A percentile compares a stretch with the other conserved stretches of the same genome.
Evolutionary conservation across 805 yeast species (phyloP).

Genomic region (Starmerella roubikii): DNA sequence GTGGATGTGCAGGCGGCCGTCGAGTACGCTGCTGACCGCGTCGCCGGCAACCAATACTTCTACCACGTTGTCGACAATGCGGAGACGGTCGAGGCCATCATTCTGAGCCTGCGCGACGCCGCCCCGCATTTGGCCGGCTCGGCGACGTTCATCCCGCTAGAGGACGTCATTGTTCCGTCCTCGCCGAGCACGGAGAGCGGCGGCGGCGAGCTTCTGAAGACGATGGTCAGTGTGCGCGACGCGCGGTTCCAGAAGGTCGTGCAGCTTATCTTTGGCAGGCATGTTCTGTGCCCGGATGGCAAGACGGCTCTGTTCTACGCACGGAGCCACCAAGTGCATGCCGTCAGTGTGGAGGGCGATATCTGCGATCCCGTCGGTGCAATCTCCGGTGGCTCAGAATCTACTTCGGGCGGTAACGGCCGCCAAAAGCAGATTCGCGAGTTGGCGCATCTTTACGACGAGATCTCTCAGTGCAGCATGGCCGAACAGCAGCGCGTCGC

Average conservation of each 20-base stretch:
- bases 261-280: constrained; percentile 64
- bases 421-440: not conserved
- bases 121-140: constrained; percentile 37
- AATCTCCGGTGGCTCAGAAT: constrained; percentile 42
- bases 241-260: constrained; percentile 46
- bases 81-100: constrained; percentile 67
- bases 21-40: constrained; percentile 72
- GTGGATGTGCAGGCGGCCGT: constrained; percentile 71
- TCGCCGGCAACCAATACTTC: constrained; percentile 76
- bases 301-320: constrained; percentile 22
- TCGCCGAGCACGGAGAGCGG: constrained; percentile 7
- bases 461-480: not conserved
- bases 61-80: constrained; percentile 85
- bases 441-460: not conserved
- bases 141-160: constrained; percentile 82
- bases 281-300: constrained; percentile 61
- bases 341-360: constrained; percentile 89
- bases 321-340: constrained; percentile 38
- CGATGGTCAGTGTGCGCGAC: constrained; percentile 6
- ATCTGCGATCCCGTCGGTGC: constrained; percentile 73
- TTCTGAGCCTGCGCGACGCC: constrained; percentile 34
- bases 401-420: not conserved
- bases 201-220: constrained; percentile 44
- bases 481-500: not conserved
- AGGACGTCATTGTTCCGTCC: constrained; percentile 36